phyloP scores from a whole-genome alignment of 768 basidiomycete genomes.

The Mycena olivaceomarginata region DNA sequence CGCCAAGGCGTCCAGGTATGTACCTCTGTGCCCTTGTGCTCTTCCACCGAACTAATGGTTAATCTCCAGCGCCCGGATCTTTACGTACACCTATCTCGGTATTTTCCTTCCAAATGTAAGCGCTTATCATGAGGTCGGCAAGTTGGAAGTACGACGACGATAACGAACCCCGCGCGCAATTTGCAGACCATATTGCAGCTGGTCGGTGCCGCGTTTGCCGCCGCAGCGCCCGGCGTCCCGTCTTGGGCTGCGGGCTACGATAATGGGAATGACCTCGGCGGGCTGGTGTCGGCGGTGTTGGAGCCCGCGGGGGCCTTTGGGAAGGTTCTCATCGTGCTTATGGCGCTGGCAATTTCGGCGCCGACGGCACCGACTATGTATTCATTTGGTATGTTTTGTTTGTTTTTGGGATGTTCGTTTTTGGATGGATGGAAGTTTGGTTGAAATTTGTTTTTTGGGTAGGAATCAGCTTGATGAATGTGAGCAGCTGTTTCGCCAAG shows the following conservation, averaged over 20 bases:
- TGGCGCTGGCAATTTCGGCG: conserved; percentile 84
- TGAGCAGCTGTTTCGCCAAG: conserved; percentile 70
- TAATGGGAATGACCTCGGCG: conserved; percentile 73
- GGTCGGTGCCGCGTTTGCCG: conserved; percentile 81
- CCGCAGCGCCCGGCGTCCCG: conserved; percentile 72
- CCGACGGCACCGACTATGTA: conserved; percentile 89
- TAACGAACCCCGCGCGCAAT: conserved; percentile 44
- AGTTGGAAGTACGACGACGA: too few species aligned
- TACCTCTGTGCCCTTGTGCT: background rate
- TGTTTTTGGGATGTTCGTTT: background rate
- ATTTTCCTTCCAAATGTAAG: conserved; percentile 78
- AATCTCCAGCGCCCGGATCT: conserved; percentile 66
- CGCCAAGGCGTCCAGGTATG: conserved; percentile 31
- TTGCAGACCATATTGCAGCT: conserved; percentile 65
- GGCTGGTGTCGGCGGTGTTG: conserved; percentile 78
- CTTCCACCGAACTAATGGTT: background rate
- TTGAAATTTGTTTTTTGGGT: background rate
- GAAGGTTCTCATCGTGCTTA: conserved; percentile 81
- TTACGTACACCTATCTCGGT: conserved; percentile 79
- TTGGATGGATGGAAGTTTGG: too few species aligned
- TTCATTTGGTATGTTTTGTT: conserved; percentile 65
- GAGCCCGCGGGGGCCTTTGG: conserved; percentile 79
- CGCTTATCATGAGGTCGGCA: conserved; percentile 13
- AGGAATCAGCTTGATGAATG: conserved; percentile 80
- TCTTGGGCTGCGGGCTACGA: conserved; percentile 75